A percentile compares a stretch with the other conserved stretches of the same genome.
phyloP scores from a whole-genome alignment of 2,329 filamentous ascomycete species.

The Fusarium newnesense region DNA sequence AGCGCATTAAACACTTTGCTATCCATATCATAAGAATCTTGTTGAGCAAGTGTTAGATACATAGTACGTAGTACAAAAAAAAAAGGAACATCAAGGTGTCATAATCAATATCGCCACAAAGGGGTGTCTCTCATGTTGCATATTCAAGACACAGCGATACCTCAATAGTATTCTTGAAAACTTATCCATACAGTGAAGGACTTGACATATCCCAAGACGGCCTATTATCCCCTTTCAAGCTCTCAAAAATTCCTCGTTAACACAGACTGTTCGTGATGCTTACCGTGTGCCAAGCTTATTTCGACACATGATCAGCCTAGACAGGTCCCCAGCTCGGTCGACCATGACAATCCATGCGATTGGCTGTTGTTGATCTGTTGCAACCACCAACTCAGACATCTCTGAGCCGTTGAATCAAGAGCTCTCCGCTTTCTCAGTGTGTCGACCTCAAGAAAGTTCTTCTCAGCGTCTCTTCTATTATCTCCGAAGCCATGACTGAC shows the following conservation, averaged over 20 bases:
- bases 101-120: conserved; percentile 25
- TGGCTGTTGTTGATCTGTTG: conserved; percentile 34
- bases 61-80: conserved; percentile 12
- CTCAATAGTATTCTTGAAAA: neutral
- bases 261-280: conserved; percentile 8
- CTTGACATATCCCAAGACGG: neutral
- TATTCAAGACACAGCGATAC: neutral
- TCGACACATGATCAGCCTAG: conserved; percentile 35
- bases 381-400: conserved; percentile 36
- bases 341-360: conserved; percentile 33
- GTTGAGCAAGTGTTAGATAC: neutral
- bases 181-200: neutral
- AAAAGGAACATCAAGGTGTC: conserved; percentile 22
- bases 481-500: conserved; percentile 16
- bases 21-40: neutral
- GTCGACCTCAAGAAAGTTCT: conserved; percentile 12
- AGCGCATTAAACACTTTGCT: neutral
- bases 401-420: conserved; percentile 27
- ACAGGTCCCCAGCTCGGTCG: conserved; percentile 34
- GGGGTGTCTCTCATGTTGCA: neutral
- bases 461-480: neutral
- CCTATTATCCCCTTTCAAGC: neutral
- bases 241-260: conserved; percentile 1
- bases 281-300: conserved; percentile 30
- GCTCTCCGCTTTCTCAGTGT: conserved; percentile 18